Conservation (phyloP, 2,329 filamentous ascomycete genomes). For the Aspergillus pseudoviridinutans region DNA sequence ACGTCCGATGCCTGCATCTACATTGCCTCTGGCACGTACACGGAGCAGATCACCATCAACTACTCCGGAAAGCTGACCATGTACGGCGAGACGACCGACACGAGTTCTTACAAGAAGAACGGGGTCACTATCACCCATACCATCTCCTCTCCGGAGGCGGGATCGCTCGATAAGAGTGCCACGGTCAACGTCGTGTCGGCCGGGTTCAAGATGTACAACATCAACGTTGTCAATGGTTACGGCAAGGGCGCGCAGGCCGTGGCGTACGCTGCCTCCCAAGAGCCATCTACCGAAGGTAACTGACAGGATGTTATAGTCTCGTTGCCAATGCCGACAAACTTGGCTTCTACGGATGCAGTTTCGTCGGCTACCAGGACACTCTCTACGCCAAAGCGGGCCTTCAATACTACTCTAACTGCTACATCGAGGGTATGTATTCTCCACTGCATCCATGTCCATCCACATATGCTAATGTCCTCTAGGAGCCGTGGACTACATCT, state of each 20-base stretch:
- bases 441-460: too few species aligned
- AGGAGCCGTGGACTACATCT: conserved; percentile 36
- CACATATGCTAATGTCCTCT: background rate
- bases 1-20: conserved; percentile 29
- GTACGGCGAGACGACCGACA: conserved; percentile 31
- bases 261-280: conserved; percentile 17
- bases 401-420: conserved; percentile 33
- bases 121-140: conserved; percentile 31
- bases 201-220: conserved; percentile 32
- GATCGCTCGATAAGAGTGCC: conserved; percentile 27
- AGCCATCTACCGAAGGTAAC: background rate
- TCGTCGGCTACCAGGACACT: conserved; percentile 35
- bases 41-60: conserved; percentile 28
- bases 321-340: conserved; percentile 28
- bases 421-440: conserved; percentile 23
- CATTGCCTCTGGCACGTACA: conserved; percentile 29
- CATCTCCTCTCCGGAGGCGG: conserved; percentile 27
- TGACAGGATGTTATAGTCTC: conserved; percentile 9
- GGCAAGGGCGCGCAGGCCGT: conserved; percentile 33
- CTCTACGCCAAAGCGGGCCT: conserved; percentile 31
- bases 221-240: conserved; percentile 35
- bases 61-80: conserved; percentile 27
- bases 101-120: conserved; percentile 26
- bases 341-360: conserved; percentile 34
- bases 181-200: conserved; percentile 27